Base-by-base conservation (phyloP, 805 yeast species). In the Cyberlindnera maclurae region DNA sequence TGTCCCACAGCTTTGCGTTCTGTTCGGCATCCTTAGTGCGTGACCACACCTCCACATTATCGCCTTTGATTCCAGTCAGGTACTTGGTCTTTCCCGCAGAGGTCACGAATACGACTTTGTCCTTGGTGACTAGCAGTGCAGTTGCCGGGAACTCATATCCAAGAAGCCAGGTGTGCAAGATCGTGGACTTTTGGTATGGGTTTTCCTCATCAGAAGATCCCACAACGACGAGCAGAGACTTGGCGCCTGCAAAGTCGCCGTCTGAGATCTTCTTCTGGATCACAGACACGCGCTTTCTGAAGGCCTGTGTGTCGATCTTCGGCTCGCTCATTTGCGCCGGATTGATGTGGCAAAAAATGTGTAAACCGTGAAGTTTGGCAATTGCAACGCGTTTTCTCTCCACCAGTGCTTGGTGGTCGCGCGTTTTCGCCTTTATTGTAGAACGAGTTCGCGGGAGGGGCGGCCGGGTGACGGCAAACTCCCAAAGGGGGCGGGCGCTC, bases 121-220 rank as follows among this genome's bases (percentile, higher is more conserved):
- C 74, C 39, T 71, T 69, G 3, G 83, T 73, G 41, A 89, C 63
- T 36, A 71, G 76, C 38, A 90, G 62, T 24, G 79, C 78, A 2
- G 97, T 88, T 36, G 93, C 93, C n/a, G 95, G 94, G 56, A 90
- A 90, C 58, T 93, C 97, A 58, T 89, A 90, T 4, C 97, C 96
- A 35, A 90, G 64, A 38, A 90, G 65, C 97, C 97, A 90, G 37
- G 79, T 82, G 58, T 89, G 97, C 34, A 89, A 62, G 33, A 83
- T 80, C 1, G 95, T 79, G 11, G 95, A 81, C 62, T 86, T 86
- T 57, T 83, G 87, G 61, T 86, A 88, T 34, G 95, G 94, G 58
- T 87, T 83, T 47, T 83, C 90, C 43, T 84, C 93, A 56, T 86
- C 88, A 32, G 85, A 68, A 7, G 95, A 83, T 11, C 97, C 97